Evolutionary conservation across 202 grass and related monocot genomes (phyloP), one percentile per base, ranked within the genome.

Genomic region (Zizania palustris): DNA sequence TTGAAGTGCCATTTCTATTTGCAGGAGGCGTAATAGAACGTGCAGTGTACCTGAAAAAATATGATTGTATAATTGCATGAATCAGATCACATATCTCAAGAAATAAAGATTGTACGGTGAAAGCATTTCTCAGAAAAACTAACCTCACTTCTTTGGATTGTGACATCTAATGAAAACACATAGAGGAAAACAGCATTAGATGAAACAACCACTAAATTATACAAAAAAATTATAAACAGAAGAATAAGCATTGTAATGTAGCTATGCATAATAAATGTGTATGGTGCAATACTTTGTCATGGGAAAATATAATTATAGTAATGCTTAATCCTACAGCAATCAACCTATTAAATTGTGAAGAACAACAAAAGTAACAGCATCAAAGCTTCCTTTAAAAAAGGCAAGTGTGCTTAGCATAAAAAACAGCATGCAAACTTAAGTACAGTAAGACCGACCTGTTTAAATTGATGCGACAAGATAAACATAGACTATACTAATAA

Each of bases 91-190:
- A 84, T 0, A 20, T 34, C 28, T 28, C 28, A 28, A 28, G 28
- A 59, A 55, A 61, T 57, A 7, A 34, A 67, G 6, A 36, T 41
- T 40, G 64, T 44, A 37, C 41, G 37, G 12, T 43, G 38, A 53
- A 69, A 75, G 18, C 56, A 60, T 33, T 64, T 10, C 45, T 0
- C 67, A 19, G 28, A 39, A 38, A 69, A 82, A 75, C 86, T 80
- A 79, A 99, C 96, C 91, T 96, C 70, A 99, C 96, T 96, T 99
- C 87, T 55, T 91, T 99, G 75, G 92, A 65, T 76, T 85, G 92
- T 8, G 96, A 87, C 92, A 99, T 99, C 88, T 93, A 78, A 40
- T 45, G 49, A 78, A 43, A 91, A 79, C 9, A 87, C 11, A 73
- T 1, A 58, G 42, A 79, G 67, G n/a, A 67, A 60, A 61, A 63